These are phyloP conservation scores for Calendula officinalis DNA, from an alignment of 129 eudicot genomes.

Conservation along the genomic window DNA sequence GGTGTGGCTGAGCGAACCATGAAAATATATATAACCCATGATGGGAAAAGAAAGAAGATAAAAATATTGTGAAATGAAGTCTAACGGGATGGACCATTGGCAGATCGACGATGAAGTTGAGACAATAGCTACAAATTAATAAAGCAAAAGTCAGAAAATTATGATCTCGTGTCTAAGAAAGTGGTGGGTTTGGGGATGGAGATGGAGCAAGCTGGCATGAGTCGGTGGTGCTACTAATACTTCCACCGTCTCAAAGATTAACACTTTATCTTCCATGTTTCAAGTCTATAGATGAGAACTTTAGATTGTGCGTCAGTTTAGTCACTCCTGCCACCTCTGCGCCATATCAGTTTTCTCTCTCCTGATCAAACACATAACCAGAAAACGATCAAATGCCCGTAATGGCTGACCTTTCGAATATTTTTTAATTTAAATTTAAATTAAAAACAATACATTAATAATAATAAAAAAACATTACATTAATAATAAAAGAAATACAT, in stretches of 20 bases:
- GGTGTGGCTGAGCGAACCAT: conserved; percentile 4
- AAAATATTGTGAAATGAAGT: not conserved
- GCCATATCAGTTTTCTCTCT: too few species aligned
- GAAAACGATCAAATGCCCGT: too few species aligned
- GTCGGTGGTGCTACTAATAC: conserved; percentile 23
- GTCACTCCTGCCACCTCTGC: too few species aligned
- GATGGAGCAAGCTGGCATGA: conserved; percentile 27
- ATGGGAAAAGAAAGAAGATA: not conserved
- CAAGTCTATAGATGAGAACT: not conserved
- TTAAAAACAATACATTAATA: too few species aligned
- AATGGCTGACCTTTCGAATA: too few species aligned
- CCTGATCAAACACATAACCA: too few species aligned
- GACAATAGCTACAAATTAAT: conserved; percentile 4
- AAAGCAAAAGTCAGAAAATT: conserved; percentile 15
- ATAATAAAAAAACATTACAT: too few species aligned
- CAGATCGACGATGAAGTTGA: conserved; percentile 1
- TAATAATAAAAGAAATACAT: too few species aligned
- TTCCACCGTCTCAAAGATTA: conserved; percentile 9
- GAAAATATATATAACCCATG: not conserved
- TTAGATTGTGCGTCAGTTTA: too few species aligned
- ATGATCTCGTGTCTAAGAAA: conserved; percentile 12
- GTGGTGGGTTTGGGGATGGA: conserved; percentile 18
- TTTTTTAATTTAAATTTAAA: too few species aligned
- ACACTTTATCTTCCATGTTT: not conserved
- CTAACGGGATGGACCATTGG: not conserved